phyloP scores from a whole-genome alignment of 1,139 yeast genomes.

The Nakaseomyces nivariensis region DNA sequence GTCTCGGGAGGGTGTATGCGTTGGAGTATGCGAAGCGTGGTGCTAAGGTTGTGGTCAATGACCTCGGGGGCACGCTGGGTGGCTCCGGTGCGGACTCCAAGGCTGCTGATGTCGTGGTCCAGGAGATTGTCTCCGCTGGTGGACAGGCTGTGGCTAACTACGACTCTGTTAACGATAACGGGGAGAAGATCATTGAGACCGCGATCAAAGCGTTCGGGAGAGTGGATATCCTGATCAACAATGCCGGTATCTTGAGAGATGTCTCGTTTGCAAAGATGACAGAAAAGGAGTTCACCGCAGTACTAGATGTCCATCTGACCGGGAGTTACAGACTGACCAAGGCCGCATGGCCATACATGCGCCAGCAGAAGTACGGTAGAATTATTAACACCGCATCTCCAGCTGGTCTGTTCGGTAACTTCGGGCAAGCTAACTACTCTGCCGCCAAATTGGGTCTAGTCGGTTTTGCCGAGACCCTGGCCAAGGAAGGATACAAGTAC shows the following conservation, averaged over 20 bases:
- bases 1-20: slow-evolving; percentile 84
- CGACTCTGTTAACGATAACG: slow-evolving; percentile 76
- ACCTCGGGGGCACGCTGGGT: slow-evolving; percentile 73
- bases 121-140: slow-evolving; percentile 62
- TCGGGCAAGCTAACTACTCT: slow-evolving; percentile 93
- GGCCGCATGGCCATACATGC: slow-evolving; percentile 91
- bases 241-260: slow-evolving; percentile 85
- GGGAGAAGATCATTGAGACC: slow-evolving; percentile 76
- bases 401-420: slow-evolving; percentile 93
- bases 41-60: slow-evolving; percentile 86
- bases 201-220: slow-evolving; percentile 84
- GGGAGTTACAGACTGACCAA: slow-evolving; percentile 81
- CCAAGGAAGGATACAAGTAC: slow-evolving; percentile 83
- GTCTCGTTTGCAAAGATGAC: slow-evolving; percentile 65
- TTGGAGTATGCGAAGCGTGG: slow-evolving; percentile 82
- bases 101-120: slow-evolving; percentile 85
- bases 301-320: slow-evolving; percentile 76
- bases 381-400: slow-evolving; percentile 90
- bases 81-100: slow-evolving; percentile 57
- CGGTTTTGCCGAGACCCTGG: slow-evolving; percentile 88
- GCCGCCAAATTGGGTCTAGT: slow-evolving; percentile 88
- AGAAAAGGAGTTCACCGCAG: slow-evolving; percentile 68
- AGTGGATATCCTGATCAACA: slow-evolving; percentile 81
- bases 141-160: slow-evolving; percentile 91
- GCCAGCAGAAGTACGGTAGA: slow-evolving; percentile 78